A percentile compares a stretch with the other conserved stretches of the same genome.
Evolutionary conservation across 2,329 filamentous ascomycete species (phyloP).

Genomic region (Emergomyces pasteurianus): DNA sequence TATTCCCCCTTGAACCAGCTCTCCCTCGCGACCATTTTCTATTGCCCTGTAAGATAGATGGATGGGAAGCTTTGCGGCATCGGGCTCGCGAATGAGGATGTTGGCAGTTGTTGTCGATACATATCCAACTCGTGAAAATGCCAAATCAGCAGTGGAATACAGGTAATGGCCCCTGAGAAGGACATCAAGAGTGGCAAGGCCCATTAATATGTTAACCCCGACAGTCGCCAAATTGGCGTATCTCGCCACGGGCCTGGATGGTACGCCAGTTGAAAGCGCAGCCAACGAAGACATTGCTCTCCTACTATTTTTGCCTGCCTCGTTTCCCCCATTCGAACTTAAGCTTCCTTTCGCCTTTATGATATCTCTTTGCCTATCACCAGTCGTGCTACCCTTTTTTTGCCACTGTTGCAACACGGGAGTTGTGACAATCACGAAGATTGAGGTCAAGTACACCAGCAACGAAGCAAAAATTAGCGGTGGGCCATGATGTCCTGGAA

Average conservation of each 20-base stretch:
- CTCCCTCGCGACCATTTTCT: conserved; percentile 14
- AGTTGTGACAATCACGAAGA: conserved; percentile 13
- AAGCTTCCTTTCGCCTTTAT: not conserved
- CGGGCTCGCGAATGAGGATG: conserved; percentile 74
- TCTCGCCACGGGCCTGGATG: conserved; percentile 53
- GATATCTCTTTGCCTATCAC: not conserved
- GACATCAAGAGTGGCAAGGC: conserved; percentile 62
- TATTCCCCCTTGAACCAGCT: conserved; percentile 56
- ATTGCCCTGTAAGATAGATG: conserved; percentile 48
- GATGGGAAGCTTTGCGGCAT: conserved; percentile 62
- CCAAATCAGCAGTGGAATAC: conserved; percentile 61
- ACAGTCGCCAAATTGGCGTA: conserved; percentile 56
- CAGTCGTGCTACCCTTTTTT: not conserved
- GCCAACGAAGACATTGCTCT: conserved; percentile 33
- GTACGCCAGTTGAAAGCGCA: conserved; percentile 63
- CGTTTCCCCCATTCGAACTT: not conserved
- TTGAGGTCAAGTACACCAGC: conserved; percentile 34
- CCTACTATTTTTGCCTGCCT: not conserved
- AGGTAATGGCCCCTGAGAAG: conserved; percentile 61
- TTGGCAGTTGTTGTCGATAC: conserved; percentile 70
- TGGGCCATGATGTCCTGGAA: conserved; percentile 26
- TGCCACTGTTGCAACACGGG: not conserved
- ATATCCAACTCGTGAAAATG: conserved; percentile 78
- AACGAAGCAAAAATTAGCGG: conserved; percentile 31
- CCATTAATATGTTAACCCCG: conserved; percentile 57